Conservation (phyloP, 176 grass and related monocot species). For the Olyra latifolia region DNA sequence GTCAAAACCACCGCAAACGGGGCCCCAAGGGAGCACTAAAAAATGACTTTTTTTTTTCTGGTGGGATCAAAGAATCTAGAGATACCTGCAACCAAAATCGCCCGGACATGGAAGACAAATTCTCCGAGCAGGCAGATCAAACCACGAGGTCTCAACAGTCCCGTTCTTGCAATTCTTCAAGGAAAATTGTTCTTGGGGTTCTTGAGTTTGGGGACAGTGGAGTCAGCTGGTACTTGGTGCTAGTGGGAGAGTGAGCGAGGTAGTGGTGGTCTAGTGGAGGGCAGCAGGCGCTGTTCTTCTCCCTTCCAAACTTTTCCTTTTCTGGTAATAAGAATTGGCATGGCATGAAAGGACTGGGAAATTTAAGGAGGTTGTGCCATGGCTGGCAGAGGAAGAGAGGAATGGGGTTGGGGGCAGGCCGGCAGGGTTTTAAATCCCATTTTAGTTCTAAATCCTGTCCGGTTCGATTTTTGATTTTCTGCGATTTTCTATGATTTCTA, state of each 20-base stretch:
- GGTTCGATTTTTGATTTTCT: too few relatives aligned
- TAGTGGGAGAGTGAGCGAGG: slow-evolving; percentile 43
- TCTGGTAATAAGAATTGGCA: slow-evolving; percentile 48
- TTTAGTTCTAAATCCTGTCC: too few relatives aligned
- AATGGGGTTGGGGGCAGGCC: not conserved
- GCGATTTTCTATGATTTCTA: too few relatives aligned
- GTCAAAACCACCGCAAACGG: not conserved
- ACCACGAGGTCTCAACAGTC: not conserved
- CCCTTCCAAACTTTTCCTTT: slow-evolving; percentile 52
- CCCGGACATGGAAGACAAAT: slow-evolving; percentile 13
- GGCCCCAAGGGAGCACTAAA: not conserved
- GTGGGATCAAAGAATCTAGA: slow-evolving; percentile 28
- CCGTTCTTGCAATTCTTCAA: not conserved
- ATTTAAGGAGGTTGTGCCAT: slow-evolving; percentile 31
- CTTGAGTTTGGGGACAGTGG: not conserved
- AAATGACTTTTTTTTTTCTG: not conserved
- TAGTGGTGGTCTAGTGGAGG: slow-evolving; percentile 30
- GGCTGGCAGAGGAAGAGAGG: not conserved
- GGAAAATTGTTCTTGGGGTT: not conserved
- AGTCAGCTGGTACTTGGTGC: slow-evolving; percentile 53
- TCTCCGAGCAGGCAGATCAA: slow-evolving; percentile 38
- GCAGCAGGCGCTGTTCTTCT: slow-evolving; percentile 34
- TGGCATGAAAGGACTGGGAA: slow-evolving; percentile 16
- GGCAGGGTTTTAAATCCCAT: too few relatives aligned
- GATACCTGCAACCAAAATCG: slow-evolving; percentile 36